Base-by-base conservation (phyloP, 2,329 filamentous ascomycete genomes). In the Ophiostoma pallidulum region DNA sequence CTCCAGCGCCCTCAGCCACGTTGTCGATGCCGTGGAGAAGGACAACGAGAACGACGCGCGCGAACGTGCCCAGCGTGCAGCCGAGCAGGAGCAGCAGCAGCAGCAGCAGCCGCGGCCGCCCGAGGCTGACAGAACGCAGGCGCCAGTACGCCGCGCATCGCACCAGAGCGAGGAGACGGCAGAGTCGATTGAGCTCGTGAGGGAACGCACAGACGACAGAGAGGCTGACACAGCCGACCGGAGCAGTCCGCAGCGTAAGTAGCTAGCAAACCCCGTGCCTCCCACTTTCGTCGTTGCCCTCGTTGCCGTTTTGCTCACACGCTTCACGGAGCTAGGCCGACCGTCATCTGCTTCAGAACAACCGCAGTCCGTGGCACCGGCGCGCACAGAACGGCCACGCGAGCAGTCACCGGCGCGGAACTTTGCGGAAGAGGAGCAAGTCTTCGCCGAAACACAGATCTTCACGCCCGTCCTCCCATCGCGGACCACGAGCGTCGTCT, bases 371-470 rank as follows among this genome's bases (percentile, higher is more conserved):
- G 24, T 28, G 10, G 24, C 24, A 28, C 6, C 24, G 24, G 10
- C 24, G 16, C 22, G 57, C 55, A 10, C 58, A 35, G 22, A 20
- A 14, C 18, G 35, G 9, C 16, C 29, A 26, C 14, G 20, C 6
- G 12, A 24, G 18, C 31, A 41, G 6, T n/a, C 39, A 8, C 32
- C 60, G 16, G 50, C 57, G 9, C 59, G 55, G 28, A 65, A 62
- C 49, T 70, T 64, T 52, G 54, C 49, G 10, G 57, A 61, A 10
- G 67, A 70, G 45, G 64, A 60, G 41, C 50, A 49, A 16, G 39
- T 70, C 6, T 70, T 62, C 51, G 45, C 53, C 2, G 51, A 60
- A 28, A 63, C 66, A 24, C 54, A 53, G n/a, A 47, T 71, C 45
- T 51, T 57, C 47, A 51, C 62, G 41, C 56, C 57, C 3, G 18